Evolutionary conservation across 1,284 basidiomycete species (phyloP).

Genomic region (Fomitiporia mediterranea): DNA sequence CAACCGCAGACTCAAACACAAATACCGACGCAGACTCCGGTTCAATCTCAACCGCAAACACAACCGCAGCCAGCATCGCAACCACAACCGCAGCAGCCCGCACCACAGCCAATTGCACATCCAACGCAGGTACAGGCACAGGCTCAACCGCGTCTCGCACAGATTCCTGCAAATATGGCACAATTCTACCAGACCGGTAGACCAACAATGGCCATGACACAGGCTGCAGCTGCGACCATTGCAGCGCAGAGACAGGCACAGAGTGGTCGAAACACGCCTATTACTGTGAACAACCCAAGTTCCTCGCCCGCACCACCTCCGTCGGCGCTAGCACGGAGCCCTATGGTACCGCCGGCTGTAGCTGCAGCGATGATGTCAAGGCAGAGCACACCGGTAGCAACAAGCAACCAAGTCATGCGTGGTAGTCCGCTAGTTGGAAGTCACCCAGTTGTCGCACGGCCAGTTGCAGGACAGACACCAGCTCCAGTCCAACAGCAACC

Average conservation of each 20-base stretch:
- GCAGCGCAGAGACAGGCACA: constrained; percentile 9
- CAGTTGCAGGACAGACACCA: constrained; percentile 5
- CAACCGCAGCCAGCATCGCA: constrained; percentile 7
- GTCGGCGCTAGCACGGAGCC: constrained; percentile 15
- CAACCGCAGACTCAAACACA: constrained; percentile 11
- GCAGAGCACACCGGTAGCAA: constrained; percentile 13
- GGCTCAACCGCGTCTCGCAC: constrained; percentile 17
- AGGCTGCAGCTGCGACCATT: constrained; percentile 1
- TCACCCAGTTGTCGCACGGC: constrained; percentile 20
- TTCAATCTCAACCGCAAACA: constrained; percentile 7
- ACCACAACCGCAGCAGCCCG: constrained; percentile 20
- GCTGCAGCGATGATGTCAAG: constrained; percentile 12
- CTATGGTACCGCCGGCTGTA: constrained; percentile 14
- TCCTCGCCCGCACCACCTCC: constrained; percentile 10
- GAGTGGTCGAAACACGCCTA: constrained; percentile 14
- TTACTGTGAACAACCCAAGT: constrained; percentile 3
- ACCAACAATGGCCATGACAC: constrained; percentile 1
- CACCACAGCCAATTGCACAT: too few species aligned
- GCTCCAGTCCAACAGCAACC: constrained; percentile 18
- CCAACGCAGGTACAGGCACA: constrained; percentile 22
- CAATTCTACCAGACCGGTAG: constrained; percentile 3
- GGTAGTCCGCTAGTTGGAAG: constrained; percentile 28
- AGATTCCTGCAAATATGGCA: constrained; percentile 7
- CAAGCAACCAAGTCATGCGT: constrained; percentile 15
- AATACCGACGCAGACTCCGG: constrained; percentile 1